Evolutionary conservation across 2,329 filamentous ascomycete genomes (phyloP), one percentile per base, ranked within the genome.

Genomic region (Paracoccidioides brasiliensis): DNA sequence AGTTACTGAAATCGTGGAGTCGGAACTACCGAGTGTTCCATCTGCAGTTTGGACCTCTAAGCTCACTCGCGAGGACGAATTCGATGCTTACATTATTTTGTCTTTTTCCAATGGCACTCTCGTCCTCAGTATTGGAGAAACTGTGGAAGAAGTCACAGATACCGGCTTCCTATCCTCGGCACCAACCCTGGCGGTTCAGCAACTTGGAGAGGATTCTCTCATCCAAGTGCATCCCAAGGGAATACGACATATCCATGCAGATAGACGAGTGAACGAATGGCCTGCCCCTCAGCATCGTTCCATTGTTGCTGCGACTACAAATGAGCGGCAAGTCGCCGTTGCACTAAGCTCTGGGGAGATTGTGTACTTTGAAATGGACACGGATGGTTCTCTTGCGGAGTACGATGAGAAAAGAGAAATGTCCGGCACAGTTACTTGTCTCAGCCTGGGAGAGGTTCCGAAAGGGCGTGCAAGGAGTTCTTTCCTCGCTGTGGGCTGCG

Each of bases 161-260:
- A 95, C 90, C 8, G 90, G 91, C 0, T 96, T 99, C 66, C 75
- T 97, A 8, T 87, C 88, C 0, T 86, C 86, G 9, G 90, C 93
- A 7, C 85, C 90, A 1, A 98, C 94, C 0, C 76, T 98, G 14
- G 90, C 90, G 5, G 89, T 95, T 4, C 91, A 96, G 66, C 88
- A 96, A 64, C 84, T 98, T 52, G 94, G 93, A 44, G 90, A 96
- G 56, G 88, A 95, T 67, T 88, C 90, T 32, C 77, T 97, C 43
- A 83, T 98, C 15, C 93, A 98, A 68, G 88, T 98, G 5, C 90
- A 98, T 64, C 90, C 91, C n/a, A 90, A 90, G 66, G 93, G 93
- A 55, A 95, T 98, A 58, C 82, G 90, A 51, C 90, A 96, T 64
- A 91, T 98, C 56, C 81, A 86, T 48, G 87, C 78, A 9, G 80